phyloP scores from a whole-genome alignment of 768 basidiomycete genomes.

The Lentinula aciculospora region DNA sequence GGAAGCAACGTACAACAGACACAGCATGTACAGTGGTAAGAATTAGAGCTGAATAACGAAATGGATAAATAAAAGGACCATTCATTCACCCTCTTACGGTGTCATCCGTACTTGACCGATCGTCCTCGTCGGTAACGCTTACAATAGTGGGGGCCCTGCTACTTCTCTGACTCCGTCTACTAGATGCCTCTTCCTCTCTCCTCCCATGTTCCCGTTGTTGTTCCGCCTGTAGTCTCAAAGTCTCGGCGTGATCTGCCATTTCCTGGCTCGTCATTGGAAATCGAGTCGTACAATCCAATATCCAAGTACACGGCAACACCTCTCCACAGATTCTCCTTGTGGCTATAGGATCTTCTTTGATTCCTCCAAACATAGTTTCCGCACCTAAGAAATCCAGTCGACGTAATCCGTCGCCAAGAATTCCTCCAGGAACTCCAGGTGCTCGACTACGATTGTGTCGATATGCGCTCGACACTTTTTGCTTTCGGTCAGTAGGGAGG shows the following conservation, averaged over 20 bases:
- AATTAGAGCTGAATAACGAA: neutral
- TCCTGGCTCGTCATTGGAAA: conserved; percentile 7
- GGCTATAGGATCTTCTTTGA: conserved; percentile 38
- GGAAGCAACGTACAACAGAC: neutral
- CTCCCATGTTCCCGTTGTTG: neutral
- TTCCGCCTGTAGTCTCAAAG: neutral
- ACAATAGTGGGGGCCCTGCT: neutral
- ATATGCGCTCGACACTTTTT: conserved; percentile 47
- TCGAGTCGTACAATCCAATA: neutral
- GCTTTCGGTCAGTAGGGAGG: conserved; percentile 29
- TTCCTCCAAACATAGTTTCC: conserved; percentile 59
- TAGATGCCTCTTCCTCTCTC: neutral
- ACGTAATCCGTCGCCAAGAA: conserved; percentile 55
- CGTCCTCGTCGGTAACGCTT: conserved; percentile 4
- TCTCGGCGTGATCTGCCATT: neutral
- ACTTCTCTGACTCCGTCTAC: neutral
- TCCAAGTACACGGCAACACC: conserved; percentile 3
- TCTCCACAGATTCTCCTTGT: conserved; percentile 35
- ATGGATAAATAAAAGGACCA: neutral
- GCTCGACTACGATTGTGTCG: conserved; percentile 60
- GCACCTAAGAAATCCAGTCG: conserved; percentile 62
- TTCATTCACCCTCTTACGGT: neutral
- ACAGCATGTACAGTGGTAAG: neutral
- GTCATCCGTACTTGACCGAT: neutral
- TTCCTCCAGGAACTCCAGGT: conserved; percentile 63